phyloP scores from a whole-genome alignment of 176 grass and related monocot genomes.

The Elaeis guineensis region DNA sequence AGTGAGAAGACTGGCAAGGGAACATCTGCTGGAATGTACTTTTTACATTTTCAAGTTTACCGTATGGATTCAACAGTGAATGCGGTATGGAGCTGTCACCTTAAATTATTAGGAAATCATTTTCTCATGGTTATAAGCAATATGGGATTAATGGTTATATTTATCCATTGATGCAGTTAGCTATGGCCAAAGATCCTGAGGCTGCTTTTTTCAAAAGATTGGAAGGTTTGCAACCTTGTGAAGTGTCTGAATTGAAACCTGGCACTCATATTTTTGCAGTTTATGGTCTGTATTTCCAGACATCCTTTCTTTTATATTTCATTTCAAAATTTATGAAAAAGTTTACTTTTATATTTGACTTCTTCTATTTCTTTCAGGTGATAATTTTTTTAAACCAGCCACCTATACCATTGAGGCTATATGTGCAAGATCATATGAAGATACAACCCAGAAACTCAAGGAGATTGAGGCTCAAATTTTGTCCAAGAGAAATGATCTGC shows the following conservation, averaged over 20 bases:
- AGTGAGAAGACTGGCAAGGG: constrained; percentile 86
- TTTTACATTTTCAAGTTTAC: constrained; percentile 98
- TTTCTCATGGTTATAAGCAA: too few species aligned
- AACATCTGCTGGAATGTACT: constrained; percentile 95
- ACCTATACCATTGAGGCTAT: constrained; percentile 88
- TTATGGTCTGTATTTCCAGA: constrained; percentile 45
- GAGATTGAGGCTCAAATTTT: constrained; percentile 91
- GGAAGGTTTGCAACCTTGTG: constrained; percentile 95
- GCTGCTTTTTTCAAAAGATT: constrained; percentile 95
- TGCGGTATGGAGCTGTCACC: constrained; percentile 29
- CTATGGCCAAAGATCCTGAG: constrained; percentile 95
- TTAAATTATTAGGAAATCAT: too few species aligned
- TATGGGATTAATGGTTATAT: too few species aligned
- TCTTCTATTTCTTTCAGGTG: constrained; percentile 46
- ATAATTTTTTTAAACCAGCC: constrained; percentile 98
- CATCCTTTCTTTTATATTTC: constrained; percentile 6
- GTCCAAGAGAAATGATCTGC: constrained; percentile 82
- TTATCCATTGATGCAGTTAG: constrained; percentile 40
- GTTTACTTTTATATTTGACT: background rate
- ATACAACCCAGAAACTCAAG: constrained; percentile 86
- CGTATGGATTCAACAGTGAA: constrained; percentile 89
- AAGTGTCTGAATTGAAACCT: constrained; percentile 76
- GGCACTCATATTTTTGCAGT: constrained; percentile 95
- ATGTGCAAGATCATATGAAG: constrained; percentile 69
- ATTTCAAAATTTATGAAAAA: background rate